Percentiles rank a stretch among this genome's conserved stretches.
Conservation (phyloP, 78 protist genomes). For the Capsaspora owczarzaki region DNA sequence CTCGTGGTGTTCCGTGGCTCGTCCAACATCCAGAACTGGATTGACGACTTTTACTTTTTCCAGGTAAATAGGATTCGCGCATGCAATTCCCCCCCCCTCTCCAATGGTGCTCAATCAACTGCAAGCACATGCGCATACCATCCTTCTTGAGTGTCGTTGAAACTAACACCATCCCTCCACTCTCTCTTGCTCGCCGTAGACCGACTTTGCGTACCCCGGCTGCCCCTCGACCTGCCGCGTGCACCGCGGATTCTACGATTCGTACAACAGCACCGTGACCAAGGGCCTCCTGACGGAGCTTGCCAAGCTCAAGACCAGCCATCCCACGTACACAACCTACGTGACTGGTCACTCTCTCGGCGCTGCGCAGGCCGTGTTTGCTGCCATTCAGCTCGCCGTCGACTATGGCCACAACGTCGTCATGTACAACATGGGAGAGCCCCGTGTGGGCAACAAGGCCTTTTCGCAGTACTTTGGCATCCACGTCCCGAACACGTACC, state of each 20-base stretch:
- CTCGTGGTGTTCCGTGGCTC: not conserved
- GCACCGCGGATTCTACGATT: not conserved
- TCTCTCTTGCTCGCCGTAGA: not conserved
- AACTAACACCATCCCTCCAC: not conserved
- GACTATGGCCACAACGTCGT: not conserved
- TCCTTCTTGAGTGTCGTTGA: not conserved
- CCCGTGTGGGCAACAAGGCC: not conserved
- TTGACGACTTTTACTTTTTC: not conserved
- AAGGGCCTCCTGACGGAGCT: not conserved
- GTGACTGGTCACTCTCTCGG: slow-evolving; percentile 8
- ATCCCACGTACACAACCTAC: not conserved
- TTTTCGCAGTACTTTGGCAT: not conserved
- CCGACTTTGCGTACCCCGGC: not conserved
- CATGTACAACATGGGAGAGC: not conserved
- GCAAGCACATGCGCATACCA: not conserved
- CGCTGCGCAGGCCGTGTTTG: not conserved
- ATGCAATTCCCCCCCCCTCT: not conserved
- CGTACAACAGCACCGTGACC: not conserved
- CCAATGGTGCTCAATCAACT: no score
- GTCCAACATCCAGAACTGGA: not conserved
- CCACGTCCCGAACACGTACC: not conserved
- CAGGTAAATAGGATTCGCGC: not conserved
- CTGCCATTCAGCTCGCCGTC: not conserved
- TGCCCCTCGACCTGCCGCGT: not conserved
- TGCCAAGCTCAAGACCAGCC: no score